phyloP scores from a whole-genome alignment of 2,329 filamentous ascomycete genomes.

The Colletotrichum sublineola region DNA sequence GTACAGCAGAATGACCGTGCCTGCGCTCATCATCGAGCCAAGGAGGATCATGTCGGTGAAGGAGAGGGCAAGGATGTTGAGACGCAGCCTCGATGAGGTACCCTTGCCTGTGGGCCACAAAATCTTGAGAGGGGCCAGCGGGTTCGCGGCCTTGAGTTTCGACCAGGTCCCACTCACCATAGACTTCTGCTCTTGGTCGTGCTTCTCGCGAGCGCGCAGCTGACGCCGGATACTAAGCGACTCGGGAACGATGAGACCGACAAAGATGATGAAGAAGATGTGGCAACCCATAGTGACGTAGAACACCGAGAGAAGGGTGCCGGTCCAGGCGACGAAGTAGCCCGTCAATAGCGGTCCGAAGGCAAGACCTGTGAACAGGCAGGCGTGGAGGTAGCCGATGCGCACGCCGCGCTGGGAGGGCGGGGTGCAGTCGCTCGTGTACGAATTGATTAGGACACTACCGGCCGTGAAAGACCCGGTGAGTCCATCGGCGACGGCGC shows the following conservation, averaged over 20 bases:
- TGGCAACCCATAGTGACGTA: constrained; percentile 84
- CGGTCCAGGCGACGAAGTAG: constrained; percentile 81
- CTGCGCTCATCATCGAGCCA: constrained; percentile 83
- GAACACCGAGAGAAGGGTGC: constrained; percentile 84
- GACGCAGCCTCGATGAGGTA: constrained; percentile 70
- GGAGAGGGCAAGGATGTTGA: constrained; percentile 87
- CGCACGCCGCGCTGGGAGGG: constrained; percentile 83
- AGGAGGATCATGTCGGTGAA: constrained; percentile 86
- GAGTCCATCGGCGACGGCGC: constrained; percentile 83
- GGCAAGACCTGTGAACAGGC: constrained; percentile 89
- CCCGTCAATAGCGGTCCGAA: constrained; percentile 86
- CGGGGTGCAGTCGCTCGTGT: constrained; percentile 88
- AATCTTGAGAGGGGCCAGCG: constrained; percentile 82
- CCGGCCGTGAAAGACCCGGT: constrained; percentile 90
- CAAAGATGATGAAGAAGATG: constrained; percentile 77
- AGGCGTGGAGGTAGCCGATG: constrained; percentile 92
- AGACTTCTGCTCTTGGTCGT: constrained; percentile 62
- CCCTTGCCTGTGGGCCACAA: constrained; percentile 79
- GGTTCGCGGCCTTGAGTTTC: constrained; percentile 63
- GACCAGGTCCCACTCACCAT: constrained; percentile 44
- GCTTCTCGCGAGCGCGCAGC: constrained; percentile 76
- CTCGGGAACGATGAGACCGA: constrained; percentile 82
- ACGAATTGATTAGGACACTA: constrained; percentile 83
- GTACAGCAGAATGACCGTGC: constrained; percentile 88
- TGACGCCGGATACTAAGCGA: constrained; percentile 84